Conservation (phyloP, 208 protist genomes). For the Trypanosoma rangeli region DNA sequence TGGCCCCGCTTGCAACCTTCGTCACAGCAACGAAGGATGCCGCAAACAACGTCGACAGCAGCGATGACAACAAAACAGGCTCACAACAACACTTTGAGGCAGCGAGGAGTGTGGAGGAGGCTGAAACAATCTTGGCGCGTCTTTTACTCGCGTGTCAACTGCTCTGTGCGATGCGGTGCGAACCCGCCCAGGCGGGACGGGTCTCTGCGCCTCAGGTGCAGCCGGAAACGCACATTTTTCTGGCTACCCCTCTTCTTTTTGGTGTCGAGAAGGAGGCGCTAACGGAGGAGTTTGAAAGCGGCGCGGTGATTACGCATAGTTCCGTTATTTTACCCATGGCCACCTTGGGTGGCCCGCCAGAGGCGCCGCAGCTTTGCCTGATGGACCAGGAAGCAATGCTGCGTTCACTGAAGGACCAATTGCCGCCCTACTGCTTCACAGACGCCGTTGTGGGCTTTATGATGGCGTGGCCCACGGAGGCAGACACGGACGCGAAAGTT, state of each 20-base stretch:
- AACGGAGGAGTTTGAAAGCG: slow-evolving; percentile 44
- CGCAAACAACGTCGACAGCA: not conserved
- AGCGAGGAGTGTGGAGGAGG: slow-evolving; percentile 13
- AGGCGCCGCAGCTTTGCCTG: slow-evolving; percentile 24
- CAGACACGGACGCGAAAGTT: slow-evolving; percentile 32
- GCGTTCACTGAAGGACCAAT: not conserved
- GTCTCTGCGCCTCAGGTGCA: not conserved
- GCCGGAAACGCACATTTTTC: slow-evolving; percentile 37
- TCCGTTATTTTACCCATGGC: slow-evolving; percentile 45
- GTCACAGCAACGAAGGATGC: not conserved
- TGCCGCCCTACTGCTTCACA: slow-evolving; percentile 18
- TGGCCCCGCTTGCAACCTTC: slow-evolving; percentile 50
- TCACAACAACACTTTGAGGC: not conserved
- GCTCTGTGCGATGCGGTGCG: not conserved
- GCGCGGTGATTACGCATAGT: slow-evolving; percentile 37
- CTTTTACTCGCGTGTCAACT: slow-evolving; percentile 26
- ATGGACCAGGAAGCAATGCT: not conserved
- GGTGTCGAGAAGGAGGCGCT: slow-evolving; percentile 26
- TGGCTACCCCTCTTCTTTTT: slow-evolving; percentile 55
- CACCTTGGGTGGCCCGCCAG: slow-evolving; percentile 24
- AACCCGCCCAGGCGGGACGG: not conserved
- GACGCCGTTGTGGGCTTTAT: slow-evolving; percentile 45
- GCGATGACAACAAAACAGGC: not conserved
- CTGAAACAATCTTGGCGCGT: slow-evolving; percentile 21
- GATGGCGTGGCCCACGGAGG: slow-evolving; percentile 47